Evolutionary conservation across 805 yeast species (phyloP), one percentile per base, ranked within the genome.

Genomic region (Schwanniomyces yamadae): DNA sequence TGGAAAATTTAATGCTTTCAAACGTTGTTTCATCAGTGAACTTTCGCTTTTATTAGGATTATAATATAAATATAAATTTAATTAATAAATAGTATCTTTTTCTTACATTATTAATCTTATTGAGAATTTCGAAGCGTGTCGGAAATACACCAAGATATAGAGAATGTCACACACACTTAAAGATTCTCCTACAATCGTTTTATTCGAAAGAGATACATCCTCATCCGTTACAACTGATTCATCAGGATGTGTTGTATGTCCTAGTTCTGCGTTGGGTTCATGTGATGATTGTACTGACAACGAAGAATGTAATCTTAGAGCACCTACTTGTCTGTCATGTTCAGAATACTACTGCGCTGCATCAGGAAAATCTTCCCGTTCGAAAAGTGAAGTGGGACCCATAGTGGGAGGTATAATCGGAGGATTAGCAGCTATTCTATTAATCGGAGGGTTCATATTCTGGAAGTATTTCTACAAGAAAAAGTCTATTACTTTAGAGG

Each of bases 401-500:
- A 59, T 67, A 13, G 70, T 62, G 2, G 74, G 74, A 10, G 74
- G 73, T 9, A 66, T 61, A 1, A 52, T 66, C 4, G 74, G 71
- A 10, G 69, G 69, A 6, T 25, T 56, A 2, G 63, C 45, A 11
- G 61, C 55, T 1, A n/a, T n/a, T n/a, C n/a, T n/a, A n/a, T n/a
- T n/a, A n/a, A n/a, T n/a, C n/a, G n/a, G n/a, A n/a, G 29, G 29
- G 5, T 33, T 51, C 14, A 35, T 55, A 28, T 68, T 48, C 47
- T 63, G 56, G 38, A 41, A 49, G 37, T 50, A 54, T 14, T 52
- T 64, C 8, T 64, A 59, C 51, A 49, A 57, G 31, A 64, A 62
- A 45, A 58, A 52, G 37, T 62, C 54, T 41, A 61, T 64, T 1
- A 50, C 46, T 9, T 27, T 39, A 18, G 43, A 53, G 19, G 54